These are phyloP conservation scores for Trichoderma brevicompactum DNA, from an alignment of 2,329 filamentous ascomycete species.

Conservation along the genomic window DNA sequence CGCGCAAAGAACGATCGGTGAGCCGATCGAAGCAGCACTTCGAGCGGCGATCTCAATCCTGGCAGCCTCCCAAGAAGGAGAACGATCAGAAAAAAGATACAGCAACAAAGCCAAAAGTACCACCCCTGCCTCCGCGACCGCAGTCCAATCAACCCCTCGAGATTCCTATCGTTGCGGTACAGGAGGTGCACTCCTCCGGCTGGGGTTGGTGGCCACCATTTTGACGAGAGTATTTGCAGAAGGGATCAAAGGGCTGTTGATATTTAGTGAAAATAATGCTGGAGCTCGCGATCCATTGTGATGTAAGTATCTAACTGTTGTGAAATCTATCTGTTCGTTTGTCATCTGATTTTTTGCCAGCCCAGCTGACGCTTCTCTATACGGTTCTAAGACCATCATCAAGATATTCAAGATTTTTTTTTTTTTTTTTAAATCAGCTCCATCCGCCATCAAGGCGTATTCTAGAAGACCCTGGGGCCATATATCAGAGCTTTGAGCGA, in stretches of 20 bases:
- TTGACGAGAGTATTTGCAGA: background rate
- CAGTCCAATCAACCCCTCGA: slow-evolving; percentile 34
- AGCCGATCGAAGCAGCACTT: slow-evolving; percentile 29
- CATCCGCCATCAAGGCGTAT: slow-evolving; percentile 12
- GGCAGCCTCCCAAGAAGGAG: slow-evolving; percentile 17
- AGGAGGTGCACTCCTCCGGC: slow-evolving; percentile 32
- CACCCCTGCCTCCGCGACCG: slow-evolving; percentile 36
- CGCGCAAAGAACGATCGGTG: slow-evolving; percentile 32
- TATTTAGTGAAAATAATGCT: background rate
- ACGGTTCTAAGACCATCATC: slow-evolving; percentile 6
- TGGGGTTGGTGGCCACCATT: slow-evolving; percentile 29
- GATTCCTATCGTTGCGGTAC: slow-evolving; percentile 39
- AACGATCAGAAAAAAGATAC: slow-evolving; percentile 25
- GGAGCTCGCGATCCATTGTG: background rate
- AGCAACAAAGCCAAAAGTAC: slow-evolving; percentile 29
- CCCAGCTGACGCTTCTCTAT: slow-evolving; percentile 20
- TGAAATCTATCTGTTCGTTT: slow-evolving; percentile 17
- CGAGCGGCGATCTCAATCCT: slow-evolving; percentile 17
- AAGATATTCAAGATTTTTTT: background rate
- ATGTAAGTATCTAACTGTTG: slow-evolving; percentile 22
- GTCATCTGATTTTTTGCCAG: slow-evolving; percentile 3
- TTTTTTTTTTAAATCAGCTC: background rate
- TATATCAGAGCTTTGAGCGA: slow-evolving; percentile 38
- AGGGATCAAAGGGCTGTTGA: background rate
- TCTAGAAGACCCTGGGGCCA: slow-evolving; percentile 34